Evolutionary conservation across 805 yeast genomes (phyloP), one percentile per base, ranked within the genome.

Genomic region (Cyberlindnera mrakii): DNA sequence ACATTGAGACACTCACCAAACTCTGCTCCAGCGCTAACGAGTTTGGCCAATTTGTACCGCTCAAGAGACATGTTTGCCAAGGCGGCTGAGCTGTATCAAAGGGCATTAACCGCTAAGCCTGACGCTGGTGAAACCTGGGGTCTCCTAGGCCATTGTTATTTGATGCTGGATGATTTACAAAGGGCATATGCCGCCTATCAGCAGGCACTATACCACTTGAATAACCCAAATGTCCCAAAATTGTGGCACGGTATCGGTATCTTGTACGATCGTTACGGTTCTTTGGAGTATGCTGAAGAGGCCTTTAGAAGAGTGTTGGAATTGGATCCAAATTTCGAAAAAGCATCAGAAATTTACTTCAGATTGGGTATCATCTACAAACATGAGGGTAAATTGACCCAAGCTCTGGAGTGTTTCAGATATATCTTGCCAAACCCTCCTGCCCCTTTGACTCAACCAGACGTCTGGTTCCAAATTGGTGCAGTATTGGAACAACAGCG

Each of bases 191-290:
- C 90, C 36, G 96, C 98, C 3, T 93, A 93, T 67, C 99, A 93
- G 68, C 90, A 95, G 60, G 98, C 98, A 3, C 70, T 93, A 39
- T 85, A 86, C 64, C 93, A 88, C 62, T 68, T 90, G 59, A 87
- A 85, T 50, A 91, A 93, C 58, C 95, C 96, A 37, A 87, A 88
- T 53, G 97, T 90, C 42, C 98, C 98, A 44, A 89, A 89, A 61
- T 75, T 93, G 53, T 93, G 99, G 99, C 97, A 93, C 65, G 99
- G 99, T 0, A 91, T 93, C 51, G 99, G 99, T 30, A 93, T 93
- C 46, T 72, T 93, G 47, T 93, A 93, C 63, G 99, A 93, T 64
- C 74, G 99, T 42, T 93, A 93, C 63, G 99, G 98, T 23, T 85
- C 96, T 5, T 68, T 91, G 50, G 98, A 91, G 66, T 93, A 91